phyloP scores from a whole-genome alignment of 1,139 yeast genomes.

The Hyphopichia burtonii region DNA sequence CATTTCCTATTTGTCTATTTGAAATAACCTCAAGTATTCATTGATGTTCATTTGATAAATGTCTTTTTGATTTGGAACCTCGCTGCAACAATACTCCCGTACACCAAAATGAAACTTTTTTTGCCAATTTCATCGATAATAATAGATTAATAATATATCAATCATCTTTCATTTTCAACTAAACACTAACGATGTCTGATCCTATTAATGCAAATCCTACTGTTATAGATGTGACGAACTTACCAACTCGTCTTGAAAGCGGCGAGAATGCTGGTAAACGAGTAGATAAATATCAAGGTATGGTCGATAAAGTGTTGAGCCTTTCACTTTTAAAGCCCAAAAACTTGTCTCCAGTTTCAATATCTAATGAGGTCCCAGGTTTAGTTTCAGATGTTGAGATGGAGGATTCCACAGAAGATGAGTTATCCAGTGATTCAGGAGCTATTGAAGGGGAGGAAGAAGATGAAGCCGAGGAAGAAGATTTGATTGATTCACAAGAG shows the following conservation, averaged over 20 bases:
- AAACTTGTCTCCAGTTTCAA: not conserved
- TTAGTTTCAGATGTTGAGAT: constrained; percentile 25
- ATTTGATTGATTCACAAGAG: constrained; percentile 69
- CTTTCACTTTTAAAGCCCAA: constrained; percentile 19
- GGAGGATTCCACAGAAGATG: constrained; percentile 16
- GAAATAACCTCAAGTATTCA: no score
- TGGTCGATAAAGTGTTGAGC: constrained; percentile 19
- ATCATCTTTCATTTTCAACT: no score
- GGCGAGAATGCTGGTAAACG: constrained; percentile 12
- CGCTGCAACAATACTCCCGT: no score
- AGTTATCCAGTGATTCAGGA: constrained; percentile 8
- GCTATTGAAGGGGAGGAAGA: constrained; percentile 8
- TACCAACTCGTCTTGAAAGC: constrained; percentile 63
- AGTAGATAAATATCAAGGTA: constrained; percentile 12
- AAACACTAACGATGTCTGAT: constrained; percentile 59
- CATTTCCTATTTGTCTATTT: constrained; percentile 17
- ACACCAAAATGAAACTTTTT: no score
- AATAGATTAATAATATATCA: no score
- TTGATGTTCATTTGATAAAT: no score
- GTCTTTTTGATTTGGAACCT: not conserved
- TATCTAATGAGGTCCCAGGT: constrained; percentile 18
- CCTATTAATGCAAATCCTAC: constrained; percentile 93
- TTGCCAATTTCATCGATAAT: no score
- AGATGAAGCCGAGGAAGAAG: constrained; percentile 46
- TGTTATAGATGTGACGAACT: constrained; percentile 67